phyloP scores from a whole-genome alignment of 768 basidiomycete genomes.

The Panellus pusillus region DNA sequence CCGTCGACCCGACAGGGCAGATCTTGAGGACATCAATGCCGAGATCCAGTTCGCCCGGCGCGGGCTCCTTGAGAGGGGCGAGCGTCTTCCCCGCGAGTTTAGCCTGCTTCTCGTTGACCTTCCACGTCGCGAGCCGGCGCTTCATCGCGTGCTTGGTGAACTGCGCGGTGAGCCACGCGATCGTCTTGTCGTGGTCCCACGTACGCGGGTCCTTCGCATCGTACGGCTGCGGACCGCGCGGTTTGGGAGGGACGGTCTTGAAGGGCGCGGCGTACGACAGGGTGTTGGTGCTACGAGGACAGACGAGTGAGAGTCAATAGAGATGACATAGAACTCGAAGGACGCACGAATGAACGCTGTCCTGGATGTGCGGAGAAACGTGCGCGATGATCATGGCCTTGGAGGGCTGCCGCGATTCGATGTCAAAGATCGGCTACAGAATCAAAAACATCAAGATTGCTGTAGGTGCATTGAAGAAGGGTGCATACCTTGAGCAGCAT shows the following conservation, averaged over 20 bases:
- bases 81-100: conserved; percentile 8
- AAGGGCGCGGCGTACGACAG: conserved; percentile 36
- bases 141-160: conserved; percentile 24
- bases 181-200: conserved; percentile 31
- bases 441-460: background rate
- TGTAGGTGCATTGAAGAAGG: too few relatives aligned
- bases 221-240: conserved; percentile 30
- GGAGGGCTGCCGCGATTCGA: conserved; percentile 31
- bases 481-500: conserved; percentile 33
- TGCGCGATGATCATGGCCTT: conserved; percentile 36
- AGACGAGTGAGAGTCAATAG: background rate
- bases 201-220: conserved; percentile 33
- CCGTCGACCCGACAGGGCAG: conserved; percentile 32
- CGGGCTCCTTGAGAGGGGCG: conserved; percentile 1
- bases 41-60: conserved; percentile 13
- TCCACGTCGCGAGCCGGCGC: conserved; percentile 11
- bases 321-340: background rate
- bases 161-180: conserved; percentile 28
- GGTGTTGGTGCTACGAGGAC: conserved; percentile 26
- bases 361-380: conserved; percentile 38
- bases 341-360: conserved; percentile 28
- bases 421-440: conserved; percentile 34
- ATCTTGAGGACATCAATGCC: conserved; percentile 28
- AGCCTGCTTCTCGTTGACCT: conserved; percentile 7
- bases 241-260: conserved; percentile 30